Conservation (phyloP, 2,329 filamentous ascomycete species). For the Remersonia thermophila region DNA sequence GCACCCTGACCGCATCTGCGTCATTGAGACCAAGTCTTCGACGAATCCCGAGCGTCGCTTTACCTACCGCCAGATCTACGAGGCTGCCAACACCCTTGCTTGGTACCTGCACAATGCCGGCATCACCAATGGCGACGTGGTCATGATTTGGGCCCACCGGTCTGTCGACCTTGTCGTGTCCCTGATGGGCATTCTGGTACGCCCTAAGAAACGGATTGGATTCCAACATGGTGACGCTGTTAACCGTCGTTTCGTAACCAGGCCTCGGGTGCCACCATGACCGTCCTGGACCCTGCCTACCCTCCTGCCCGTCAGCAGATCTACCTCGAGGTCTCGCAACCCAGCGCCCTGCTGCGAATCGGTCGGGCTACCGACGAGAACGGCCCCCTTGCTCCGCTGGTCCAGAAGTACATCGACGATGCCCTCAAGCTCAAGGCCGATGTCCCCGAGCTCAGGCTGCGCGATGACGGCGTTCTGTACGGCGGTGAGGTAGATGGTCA, state of each 20-base stretch:
- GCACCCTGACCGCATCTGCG: constrained; percentile 48
- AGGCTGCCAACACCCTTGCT: constrained; percentile 69
- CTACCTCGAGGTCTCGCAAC: constrained; percentile 62
- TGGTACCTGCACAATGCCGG: constrained; percentile 67
- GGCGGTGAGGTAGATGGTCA: constrained; percentile 54
- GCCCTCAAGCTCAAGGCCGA: constrained; percentile 61
- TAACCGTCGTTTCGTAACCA: constrained; percentile 15
- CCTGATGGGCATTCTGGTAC: constrained; percentile 61
- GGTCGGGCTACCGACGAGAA: constrained; percentile 59
- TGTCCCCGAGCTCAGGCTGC: constrained; percentile 60
- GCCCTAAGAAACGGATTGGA: not conserved
- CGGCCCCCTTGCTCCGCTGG: constrained; percentile 35
- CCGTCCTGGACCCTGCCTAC: constrained; percentile 68
- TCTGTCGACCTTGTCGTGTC: constrained; percentile 55
- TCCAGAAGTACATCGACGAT: constrained; percentile 55
- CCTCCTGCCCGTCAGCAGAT: constrained; percentile 66
- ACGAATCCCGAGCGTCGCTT: constrained; percentile 50
- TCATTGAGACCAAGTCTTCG: constrained; percentile 35
- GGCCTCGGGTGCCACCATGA: constrained; percentile 48
- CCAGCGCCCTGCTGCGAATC: constrained; percentile 57
- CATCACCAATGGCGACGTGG: constrained; percentile 67
- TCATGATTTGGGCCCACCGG: constrained; percentile 84
- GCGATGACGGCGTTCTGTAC: constrained; percentile 56
- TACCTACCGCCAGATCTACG: constrained; percentile 76
- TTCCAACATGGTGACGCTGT: constrained; percentile 3